Percentiles rank a stretch among this genome's conserved stretches.
phyloP scores from a whole-genome alignment of 2,329 filamentous ascomycete species.

The Beauveria australis region DNA sequence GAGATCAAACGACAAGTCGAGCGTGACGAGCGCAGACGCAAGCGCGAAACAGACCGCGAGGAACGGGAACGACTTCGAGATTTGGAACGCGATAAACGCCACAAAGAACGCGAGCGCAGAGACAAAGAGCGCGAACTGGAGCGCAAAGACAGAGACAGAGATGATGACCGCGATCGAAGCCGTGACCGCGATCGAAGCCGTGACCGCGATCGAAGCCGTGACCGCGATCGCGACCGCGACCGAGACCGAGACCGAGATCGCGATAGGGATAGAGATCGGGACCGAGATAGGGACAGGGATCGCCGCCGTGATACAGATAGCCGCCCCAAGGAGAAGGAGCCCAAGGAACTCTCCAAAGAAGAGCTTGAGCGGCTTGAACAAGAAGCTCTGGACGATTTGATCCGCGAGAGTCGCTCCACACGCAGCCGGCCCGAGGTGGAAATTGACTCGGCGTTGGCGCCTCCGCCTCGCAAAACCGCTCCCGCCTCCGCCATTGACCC shows the following conservation, averaged over 20 bases:
- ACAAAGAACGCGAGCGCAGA: conserved; percentile 31
- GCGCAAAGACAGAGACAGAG: conserved; percentile 8
- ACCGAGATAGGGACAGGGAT: conserved; percentile 24
- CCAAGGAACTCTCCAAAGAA: conserved; percentile 47
- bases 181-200: conserved; percentile 31
- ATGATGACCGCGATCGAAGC: conserved; percentile 13
- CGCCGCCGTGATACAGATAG: conserved; percentile 25
- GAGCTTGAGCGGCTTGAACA: conserved; percentile 50
- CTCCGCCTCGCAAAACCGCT: conserved; percentile 43
- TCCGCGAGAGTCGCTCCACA: conserved; percentile 48
- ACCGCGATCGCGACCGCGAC: conserved; percentile 27
- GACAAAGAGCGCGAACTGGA: conserved; percentile 28
- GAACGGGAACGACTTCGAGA: conserved; percentile 43
- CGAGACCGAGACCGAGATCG: conserved; percentile 23
- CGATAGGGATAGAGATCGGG: conserved; percentile 24
- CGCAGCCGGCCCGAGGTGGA: conserved; percentile 46
- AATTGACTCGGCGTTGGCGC: conserved; percentile 46
- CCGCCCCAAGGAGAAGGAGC: conserved; percentile 27
- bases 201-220: conserved; percentile 14
- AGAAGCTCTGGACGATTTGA: conserved; percentile 48
- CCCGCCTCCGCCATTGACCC: conserved; percentile 53
- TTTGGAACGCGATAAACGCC: conserved; percentile 30
- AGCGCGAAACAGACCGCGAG: conserved; percentile 46
- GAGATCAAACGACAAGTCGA: conserved; percentile 43
- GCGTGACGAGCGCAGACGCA: conserved; percentile 39